A percentile compares a stretch with the other conserved stretches of the same genome.
These are phyloP conservation scores for Hypoxylon cercidicola DNA, from an alignment of 495 filamentous ascomycete species.

Conservation along the genomic window DNA sequence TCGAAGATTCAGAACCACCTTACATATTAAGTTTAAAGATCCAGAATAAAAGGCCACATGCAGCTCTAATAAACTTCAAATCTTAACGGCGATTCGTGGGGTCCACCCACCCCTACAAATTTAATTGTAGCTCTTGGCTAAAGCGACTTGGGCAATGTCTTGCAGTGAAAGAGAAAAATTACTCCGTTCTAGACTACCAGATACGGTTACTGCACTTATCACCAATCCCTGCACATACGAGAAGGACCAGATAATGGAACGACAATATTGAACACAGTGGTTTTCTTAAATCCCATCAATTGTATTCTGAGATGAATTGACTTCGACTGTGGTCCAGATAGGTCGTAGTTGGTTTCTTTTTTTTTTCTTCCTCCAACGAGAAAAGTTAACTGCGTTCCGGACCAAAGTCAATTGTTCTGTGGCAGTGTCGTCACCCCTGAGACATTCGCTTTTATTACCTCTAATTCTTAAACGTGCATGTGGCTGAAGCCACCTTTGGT, in stretches of 20 bases:
- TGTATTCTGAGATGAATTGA: constrained; percentile 21
- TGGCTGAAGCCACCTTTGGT: constrained; percentile 40
- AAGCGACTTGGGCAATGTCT: constrained; percentile 26
- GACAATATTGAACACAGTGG: constrained; percentile 40
- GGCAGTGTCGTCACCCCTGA: constrained; percentile 28
- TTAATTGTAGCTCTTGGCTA: constrained; percentile 38
- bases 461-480: constrained; percentile 19
- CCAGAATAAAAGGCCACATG: neutral
- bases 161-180: constrained; percentile 29
- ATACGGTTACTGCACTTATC: constrained; percentile 38
- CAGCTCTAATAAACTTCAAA: constrained; percentile 11
- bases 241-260: constrained; percentile 24
- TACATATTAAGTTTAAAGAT: constrained; percentile 1
- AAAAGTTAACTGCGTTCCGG: constrained; percentile 14
- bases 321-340: neutral
- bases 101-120: constrained; percentile 36
- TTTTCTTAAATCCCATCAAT: constrained; percentile 34
- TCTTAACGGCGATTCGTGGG: constrained; percentile 30
- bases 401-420: constrained; percentile 35
- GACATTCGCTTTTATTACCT: constrained; percentile 35
- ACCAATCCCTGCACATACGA: constrained; percentile 34
- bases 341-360: neutral
- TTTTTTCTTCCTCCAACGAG: constrained; percentile 20
- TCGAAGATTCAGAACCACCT: no score
- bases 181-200: constrained; percentile 33